Evolutionary conservation across 176 grass and related monocot genomes (phyloP).

Genomic region (Lolium multiflorum): DNA sequence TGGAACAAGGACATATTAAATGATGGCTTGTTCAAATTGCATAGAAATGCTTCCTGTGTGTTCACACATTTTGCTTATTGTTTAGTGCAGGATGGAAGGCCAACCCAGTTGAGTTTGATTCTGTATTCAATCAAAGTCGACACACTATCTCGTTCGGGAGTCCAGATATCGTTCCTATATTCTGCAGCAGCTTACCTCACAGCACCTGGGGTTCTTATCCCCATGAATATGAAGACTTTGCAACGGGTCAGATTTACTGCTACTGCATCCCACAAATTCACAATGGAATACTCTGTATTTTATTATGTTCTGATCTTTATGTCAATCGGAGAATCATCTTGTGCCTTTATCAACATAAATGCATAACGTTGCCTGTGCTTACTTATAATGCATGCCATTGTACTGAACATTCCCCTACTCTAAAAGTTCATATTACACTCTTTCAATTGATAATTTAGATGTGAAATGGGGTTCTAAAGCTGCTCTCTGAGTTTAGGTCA

Average conservation of each 20-base stretch:
- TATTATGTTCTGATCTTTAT: neutral
- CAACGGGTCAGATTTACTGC: conserved; percentile 67
- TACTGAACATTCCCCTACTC: conserved; percentile 20
- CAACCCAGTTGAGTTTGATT: conserved; percentile 98
- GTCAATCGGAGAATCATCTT: neutral
- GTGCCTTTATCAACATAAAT: neutral
- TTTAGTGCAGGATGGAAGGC: conserved; percentile 84
- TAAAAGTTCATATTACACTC: conserved; percentile 28
- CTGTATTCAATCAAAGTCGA: conserved; percentile 84
- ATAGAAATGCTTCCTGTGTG: neutral
- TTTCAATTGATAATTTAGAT: conserved; percentile 10
- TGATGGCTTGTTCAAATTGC: conserved; percentile 8
- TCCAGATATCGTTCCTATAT: conserved; percentile 96
- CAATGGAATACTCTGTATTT: neutral
- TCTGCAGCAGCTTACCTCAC: conserved; percentile 78
- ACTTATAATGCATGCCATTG: neutral
- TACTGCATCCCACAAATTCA: conserved; percentile 5
- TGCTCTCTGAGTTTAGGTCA: neutral
- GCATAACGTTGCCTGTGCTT: neutral
- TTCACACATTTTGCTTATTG: conserved; percentile 28
- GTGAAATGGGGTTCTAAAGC: neutral
- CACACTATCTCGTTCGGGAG: conserved; percentile 85
- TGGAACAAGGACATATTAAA: neutral
- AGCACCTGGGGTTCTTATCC: conserved; percentile 86
- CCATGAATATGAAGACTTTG: conserved; percentile 90